Evolutionary conservation across 2,329 filamentous ascomycete species (phyloP).

Genomic region (Stachybotrys elegans): DNA sequence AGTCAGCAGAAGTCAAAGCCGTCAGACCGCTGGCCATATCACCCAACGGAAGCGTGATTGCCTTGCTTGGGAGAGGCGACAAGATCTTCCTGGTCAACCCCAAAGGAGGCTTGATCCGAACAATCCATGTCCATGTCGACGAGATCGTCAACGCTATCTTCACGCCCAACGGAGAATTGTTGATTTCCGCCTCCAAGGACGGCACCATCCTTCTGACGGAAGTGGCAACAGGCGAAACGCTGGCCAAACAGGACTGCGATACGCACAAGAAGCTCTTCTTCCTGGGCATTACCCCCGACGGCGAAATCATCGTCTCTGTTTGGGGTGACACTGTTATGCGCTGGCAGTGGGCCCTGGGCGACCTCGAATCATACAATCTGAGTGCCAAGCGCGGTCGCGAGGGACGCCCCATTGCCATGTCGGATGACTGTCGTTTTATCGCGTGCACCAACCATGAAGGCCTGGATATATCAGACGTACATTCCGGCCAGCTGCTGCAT

Average conservation of each 20-base stretch:
- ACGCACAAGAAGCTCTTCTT: slow-evolving; percentile 20
- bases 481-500: slow-evolving; percentile 26
- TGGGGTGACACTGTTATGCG: slow-evolving; percentile 29
- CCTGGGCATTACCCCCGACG: slow-evolving; percentile 21
- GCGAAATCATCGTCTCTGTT: slow-evolving; percentile 23
- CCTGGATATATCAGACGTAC: slow-evolving; percentile 27
- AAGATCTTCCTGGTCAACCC: slow-evolving; percentile 18
- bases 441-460: slow-evolving; percentile 29
- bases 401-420: slow-evolving; percentile 31
- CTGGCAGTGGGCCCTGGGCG: slow-evolving; percentile 24
- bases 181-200: slow-evolving; percentile 20
- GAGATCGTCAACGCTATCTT: slow-evolving; percentile 20
- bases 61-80: slow-evolving; percentile 14
- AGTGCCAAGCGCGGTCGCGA: slow-evolving; percentile 22
- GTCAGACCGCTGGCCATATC: slow-evolving; percentile 19
- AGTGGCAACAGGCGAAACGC: slow-evolving; percentile 11
- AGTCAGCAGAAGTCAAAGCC: slow-evolving; percentile 14
- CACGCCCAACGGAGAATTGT: slow-evolving; percentile 15
- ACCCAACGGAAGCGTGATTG: slow-evolving; percentile 15
- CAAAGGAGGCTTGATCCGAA: slow-evolving; percentile 4
- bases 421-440: slow-evolving; percentile 27
- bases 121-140: slow-evolving; percentile 12
- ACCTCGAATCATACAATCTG: slow-evolving; percentile 25
- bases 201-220: slow-evolving; percentile 21
- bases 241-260: slow-evolving; percentile 23